Percentiles rank a stretch among this genome's conserved stretches.
Conservation (phyloP, 257 asterid species). For the Marsdenia floribunda region DNA sequence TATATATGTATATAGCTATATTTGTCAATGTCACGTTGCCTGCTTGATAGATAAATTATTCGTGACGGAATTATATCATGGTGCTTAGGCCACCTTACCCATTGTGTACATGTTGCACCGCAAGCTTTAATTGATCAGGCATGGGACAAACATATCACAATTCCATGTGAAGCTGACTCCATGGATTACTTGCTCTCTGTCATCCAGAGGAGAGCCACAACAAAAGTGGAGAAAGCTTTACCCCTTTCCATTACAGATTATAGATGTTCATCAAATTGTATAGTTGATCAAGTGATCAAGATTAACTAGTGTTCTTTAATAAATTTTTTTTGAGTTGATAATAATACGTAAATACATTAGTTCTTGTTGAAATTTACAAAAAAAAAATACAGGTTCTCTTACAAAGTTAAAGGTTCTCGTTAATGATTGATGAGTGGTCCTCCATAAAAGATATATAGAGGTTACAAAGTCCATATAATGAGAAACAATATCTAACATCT, state of each 20-base stretch:
- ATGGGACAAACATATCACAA: constrained; percentile 6
- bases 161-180: not conserved
- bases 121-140: not conserved
- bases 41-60: not conserved
- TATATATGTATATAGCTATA: not conserved
- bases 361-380: too few species aligned
- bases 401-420: too few species aligned
- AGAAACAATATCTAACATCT: too few species aligned
- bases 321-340: too few species aligned
- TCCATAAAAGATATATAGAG: too few species aligned
- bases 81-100: not conserved
- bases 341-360: too few species aligned
- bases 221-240: not conserved
- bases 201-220: not conserved
- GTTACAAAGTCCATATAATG: too few species aligned
- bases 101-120: not conserved
- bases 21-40: not conserved
- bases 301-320: too few species aligned
- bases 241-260: not conserved
- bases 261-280: not conserved
- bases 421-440: too few species aligned
- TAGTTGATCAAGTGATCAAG: too few species aligned
- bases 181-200: not conserved
- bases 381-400: too few species aligned
- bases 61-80: not conserved